Conservation (phyloP, 1,284 basidiomycete species). For the Trichosporon sp. region DNA sequence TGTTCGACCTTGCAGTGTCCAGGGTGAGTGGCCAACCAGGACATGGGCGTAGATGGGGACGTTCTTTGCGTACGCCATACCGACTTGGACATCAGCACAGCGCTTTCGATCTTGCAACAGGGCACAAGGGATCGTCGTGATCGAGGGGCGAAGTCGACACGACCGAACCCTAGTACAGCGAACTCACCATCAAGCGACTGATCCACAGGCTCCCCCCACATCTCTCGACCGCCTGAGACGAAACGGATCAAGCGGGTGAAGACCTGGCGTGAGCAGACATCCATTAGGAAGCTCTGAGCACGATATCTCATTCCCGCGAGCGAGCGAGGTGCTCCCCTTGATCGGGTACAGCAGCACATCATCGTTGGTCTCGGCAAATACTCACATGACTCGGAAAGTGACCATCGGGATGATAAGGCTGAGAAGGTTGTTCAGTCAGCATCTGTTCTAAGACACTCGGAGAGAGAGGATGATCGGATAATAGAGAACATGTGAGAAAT, state of each 20-base stretch:
- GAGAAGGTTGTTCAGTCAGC: background rate
- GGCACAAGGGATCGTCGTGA: background rate
- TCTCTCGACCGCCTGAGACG: slow-evolving; percentile 22
- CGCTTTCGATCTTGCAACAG: background rate
- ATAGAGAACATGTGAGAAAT: slow-evolving; percentile 6
- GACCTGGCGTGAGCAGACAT: background rate
- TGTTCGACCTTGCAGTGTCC: slow-evolving; percentile 10
- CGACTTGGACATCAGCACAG: slow-evolving; percentile 26
- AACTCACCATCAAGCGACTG: slow-evolving; percentile 30
- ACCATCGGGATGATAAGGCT: background rate
- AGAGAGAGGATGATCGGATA: background rate
- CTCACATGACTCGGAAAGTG: background rate
- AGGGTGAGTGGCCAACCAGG: slow-evolving; percentile 21
- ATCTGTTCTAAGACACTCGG: background rate
- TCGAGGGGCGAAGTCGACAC: background rate
- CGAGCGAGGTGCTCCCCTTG: background rate
- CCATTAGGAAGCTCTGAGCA: background rate
- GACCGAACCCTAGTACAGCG: background rate
- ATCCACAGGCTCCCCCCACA: slow-evolving; percentile 34
- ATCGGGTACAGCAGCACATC: too few relatives aligned
- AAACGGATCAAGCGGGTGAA: slow-evolving; percentile 36
- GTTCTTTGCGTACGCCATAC: slow-evolving; percentile 32
- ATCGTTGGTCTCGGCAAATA: background rate
- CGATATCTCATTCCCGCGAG: too few relatives aligned
- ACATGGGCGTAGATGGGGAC: slow-evolving; percentile 24